phyloP scores from a whole-genome alignment of 192 early-diverging fungal genomes.

The Backusella psychrophila region DNA sequence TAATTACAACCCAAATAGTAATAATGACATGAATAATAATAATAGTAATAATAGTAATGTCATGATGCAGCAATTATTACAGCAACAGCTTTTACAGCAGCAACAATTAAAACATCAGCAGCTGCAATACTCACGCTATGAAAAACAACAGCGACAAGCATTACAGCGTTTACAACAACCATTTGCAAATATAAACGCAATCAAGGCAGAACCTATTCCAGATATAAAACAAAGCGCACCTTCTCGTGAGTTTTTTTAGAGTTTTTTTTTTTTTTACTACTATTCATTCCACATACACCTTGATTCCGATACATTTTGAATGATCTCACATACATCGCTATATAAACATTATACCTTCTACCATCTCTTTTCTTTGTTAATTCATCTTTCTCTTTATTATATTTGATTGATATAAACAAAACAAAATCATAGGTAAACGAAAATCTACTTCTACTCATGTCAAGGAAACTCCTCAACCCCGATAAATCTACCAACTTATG shows the following conservation, averaged over 20 bases:
- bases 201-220: not conserved
- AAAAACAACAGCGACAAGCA: constrained; percentile 9
- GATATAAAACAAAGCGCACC: not conserved
- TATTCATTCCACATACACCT: not conserved
- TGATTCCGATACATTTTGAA: not conserved
- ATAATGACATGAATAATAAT: not conserved
- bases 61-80: not conserved
- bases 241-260: not conserved
- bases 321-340: not conserved
- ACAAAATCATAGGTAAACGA: not conserved
- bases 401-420: not conserved
- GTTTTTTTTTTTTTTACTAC: not conserved
- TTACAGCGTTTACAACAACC: constrained; percentile 10
- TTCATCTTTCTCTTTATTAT: not conserved
- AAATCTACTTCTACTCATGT: not conserved
- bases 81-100: not conserved
- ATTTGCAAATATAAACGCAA: not conserved
- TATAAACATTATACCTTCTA: not conserved
- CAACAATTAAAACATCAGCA: constrained; percentile 1
- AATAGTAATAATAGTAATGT: not conserved
- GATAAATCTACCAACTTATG: not conserved
- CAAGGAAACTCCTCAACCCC: not conserved
- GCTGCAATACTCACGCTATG: not conserved
- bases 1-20: not conserved
- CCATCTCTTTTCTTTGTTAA: not conserved